Base-by-base conservation (phyloP, 2,329 filamentous ascomycete genomes). In the Proliferodiscus dingleyae region DNA sequence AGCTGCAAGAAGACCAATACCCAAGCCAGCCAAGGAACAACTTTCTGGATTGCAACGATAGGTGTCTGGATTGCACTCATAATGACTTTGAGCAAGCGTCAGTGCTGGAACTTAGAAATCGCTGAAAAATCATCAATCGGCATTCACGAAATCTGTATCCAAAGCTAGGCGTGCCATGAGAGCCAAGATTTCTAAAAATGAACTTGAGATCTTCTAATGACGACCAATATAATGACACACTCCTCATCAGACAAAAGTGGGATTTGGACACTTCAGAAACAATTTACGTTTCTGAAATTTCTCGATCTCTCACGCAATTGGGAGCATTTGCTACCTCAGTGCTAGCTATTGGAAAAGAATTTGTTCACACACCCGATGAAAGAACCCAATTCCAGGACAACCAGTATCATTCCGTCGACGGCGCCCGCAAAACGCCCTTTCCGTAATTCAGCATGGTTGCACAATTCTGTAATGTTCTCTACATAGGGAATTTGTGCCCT, bases 371-470 rank as follows among this genome's bases (percentile, higher is more conserved):
- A 74, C 72, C 66, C 68, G 39, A 77, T 74, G 37, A 68, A 63
- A 2, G 61, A 62, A 1, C 56, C 70, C 2, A 77, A 24, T 48
- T 76, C 56, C 3, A 70, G 47, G 1, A 64, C 57, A 37, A 56
- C 57, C 2, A 76, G 64, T 1, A 75, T 54, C 5, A 68, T 61
- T 2, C 72, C 68, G 24, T 75, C 71, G 2, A 75, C 55, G 3
- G 73, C 57, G 0, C 65, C 73, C 26, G 66, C 61, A 6, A 77
- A 55, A 5, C 55, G 60, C 1, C 72, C 68, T 11, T 66, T 54
- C 1, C 70, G 66, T 2, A 74, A 61, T 3, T 64, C 55, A 4
- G 54, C 36, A 26, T 62, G 29, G 13, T 69, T 64, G 1, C 53
- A 63, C 28, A 66, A 61, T 39, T 55, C 53, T 2, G 68, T 52